Percentiles rank a stretch among this genome's conserved stretches.
These are phyloP conservation scores for Hanseniaspora occidentalis DNA, from an alignment of 805 yeast species.

Conservation along the genomic window DNA sequence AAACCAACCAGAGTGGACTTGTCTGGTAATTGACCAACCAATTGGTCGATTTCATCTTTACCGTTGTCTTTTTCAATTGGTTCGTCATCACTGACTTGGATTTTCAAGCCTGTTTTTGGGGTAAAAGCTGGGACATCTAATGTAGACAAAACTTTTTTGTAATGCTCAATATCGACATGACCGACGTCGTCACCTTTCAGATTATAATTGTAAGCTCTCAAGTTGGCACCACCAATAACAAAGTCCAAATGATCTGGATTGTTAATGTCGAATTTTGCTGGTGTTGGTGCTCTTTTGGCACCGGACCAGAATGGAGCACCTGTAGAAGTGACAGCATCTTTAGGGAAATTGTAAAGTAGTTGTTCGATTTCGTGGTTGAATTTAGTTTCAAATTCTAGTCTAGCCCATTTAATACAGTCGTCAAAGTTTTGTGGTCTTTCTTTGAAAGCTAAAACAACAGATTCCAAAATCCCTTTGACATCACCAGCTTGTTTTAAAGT, in stretches of 20 bases:
- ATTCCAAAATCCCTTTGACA: constrained; percentile 72
- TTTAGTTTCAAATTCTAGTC: constrained; percentile 75
- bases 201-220: constrained; percentile 85
- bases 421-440: constrained; percentile 83
- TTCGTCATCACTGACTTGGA: constrained; percentile 77
- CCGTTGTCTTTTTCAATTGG: constrained; percentile 67
- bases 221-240: constrained; percentile 78
- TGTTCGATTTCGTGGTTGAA: constrained; percentile 81
- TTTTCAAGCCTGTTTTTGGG: constrained; percentile 65
- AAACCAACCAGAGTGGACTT: constrained; percentile 84
- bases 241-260: constrained; percentile 73
- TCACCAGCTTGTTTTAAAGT: constrained; percentile 88
- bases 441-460: constrained; percentile 62
- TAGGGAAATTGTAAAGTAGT: constrained; percentile 87
- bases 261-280: constrained; percentile 65
- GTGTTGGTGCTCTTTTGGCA: constrained; percentile 89
- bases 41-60: constrained; percentile 48
- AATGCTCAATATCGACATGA: constrained; percentile 36
- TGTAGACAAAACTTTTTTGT: constrained; percentile 38
- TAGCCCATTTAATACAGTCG: constrained; percentile 93
- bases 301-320: constrained; percentile 98
- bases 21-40: constrained; percentile 74
- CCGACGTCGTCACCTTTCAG: constrained; percentile 52
- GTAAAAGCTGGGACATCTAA: constrained; percentile 49
- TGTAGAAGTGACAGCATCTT: constrained; percentile 76